These are phyloP conservation scores for Botrytis fragariae DNA, from an alignment of 2,329 filamentous ascomycete genomes.

Conservation along the genomic window DNA sequence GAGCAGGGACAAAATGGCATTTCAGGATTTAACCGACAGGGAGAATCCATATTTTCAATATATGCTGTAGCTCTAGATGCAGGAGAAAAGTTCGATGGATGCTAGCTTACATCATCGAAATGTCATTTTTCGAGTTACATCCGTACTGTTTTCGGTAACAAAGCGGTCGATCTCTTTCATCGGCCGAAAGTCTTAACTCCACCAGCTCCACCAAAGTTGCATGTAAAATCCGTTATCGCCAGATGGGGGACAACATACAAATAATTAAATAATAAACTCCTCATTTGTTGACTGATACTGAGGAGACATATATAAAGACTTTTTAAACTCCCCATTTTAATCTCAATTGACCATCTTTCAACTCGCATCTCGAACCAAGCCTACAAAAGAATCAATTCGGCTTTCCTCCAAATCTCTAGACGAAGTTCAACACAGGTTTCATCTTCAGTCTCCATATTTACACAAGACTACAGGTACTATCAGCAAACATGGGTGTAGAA, in stretches of 20 bases:
- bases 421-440: too few species aligned
- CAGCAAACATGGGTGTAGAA: background rate
- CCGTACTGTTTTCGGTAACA: background rate
- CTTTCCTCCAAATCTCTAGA: too few species aligned
- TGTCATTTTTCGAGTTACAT: background rate
- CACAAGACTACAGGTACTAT: background rate
- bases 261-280: too few species aligned
- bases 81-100: background rate
- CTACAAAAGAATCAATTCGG: too few species aligned
- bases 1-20: slow-evolving; percentile 63
- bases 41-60: slow-evolving; percentile 68
- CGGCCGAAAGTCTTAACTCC: background rate
- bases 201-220: background rate
- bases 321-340: background rate
- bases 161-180: background rate
- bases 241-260: background rate
- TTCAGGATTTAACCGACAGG: slow-evolving; percentile 66
- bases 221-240: slow-evolving; percentile 8
- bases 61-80: slow-evolving; percentile 1
- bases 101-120: background rate
- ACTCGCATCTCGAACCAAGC: too few species aligned
- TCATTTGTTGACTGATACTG: background rate
- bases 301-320: background rate
- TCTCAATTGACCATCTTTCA: background rate
- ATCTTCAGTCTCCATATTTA: too few species aligned